Evolutionary conservation across 106 monocot species (phyloP).

Genomic region (Narthecium ossifragum): DNA sequence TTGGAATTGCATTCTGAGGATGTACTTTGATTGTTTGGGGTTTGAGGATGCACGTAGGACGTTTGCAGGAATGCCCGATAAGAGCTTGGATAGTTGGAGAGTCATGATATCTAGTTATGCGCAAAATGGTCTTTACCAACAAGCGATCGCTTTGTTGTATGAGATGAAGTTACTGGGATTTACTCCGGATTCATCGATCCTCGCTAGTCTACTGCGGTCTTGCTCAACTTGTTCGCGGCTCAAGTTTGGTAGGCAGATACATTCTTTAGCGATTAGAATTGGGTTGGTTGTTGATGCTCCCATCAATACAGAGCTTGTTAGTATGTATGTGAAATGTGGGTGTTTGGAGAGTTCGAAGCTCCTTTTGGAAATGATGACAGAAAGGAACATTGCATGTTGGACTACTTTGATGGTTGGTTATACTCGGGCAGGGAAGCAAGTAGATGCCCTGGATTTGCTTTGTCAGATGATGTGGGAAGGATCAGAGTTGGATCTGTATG

Average conservation of each 20-base stretch:
- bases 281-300: constrained; percentile 11
- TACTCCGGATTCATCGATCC: constrained; percentile 1
- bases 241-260: constrained; percentile 19
- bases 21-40: constrained; percentile 10
- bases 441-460: constrained; percentile 18
- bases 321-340: constrained; percentile 19
- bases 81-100: constrained; percentile 12
- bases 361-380: constrained; percentile 14
- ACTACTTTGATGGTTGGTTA: constrained; percentile 26
- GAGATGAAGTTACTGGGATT: constrained; percentile 11
- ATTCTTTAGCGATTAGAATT: constrained; percentile 10
- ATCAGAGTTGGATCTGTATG: constrained; percentile 17
- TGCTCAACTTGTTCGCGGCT: constrained; percentile 1
- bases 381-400: constrained; percentile 13
- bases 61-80: constrained; percentile 18
- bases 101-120: constrained; percentile 18
- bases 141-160: constrained; percentile 10
- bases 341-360: constrained; percentile 13
- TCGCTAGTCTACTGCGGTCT: constrained; percentile 10
- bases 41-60: constrained; percentile 15
- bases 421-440: constrained; percentile 7
- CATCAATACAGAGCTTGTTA: constrained; percentile 9
- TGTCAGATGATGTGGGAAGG: constrained; percentile 13
- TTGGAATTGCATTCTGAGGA: constrained; percentile 12
- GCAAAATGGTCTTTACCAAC: constrained; percentile 1